Conservation (phyloP, 2,329 filamentous ascomycete genomes). For the Aspergillus puulaauensis region DNA sequence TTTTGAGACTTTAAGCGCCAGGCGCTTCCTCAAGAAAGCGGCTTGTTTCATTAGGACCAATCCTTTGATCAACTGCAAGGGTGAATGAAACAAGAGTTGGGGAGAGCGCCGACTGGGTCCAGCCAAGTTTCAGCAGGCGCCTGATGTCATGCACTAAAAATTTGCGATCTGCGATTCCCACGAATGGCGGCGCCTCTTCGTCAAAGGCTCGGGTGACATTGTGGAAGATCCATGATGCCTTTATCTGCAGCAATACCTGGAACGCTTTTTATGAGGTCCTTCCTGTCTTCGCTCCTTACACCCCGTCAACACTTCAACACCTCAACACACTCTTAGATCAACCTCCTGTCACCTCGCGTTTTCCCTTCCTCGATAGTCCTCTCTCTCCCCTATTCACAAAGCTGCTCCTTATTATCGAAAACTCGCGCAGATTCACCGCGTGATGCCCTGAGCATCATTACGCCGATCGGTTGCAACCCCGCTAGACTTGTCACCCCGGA, state of each 20-base stretch:
- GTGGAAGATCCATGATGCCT: conserved; percentile 12
- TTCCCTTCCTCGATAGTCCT: background rate
- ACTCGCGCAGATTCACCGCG: background rate
- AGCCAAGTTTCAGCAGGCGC: conserved; percentile 35
- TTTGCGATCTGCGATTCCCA: conserved; percentile 21
- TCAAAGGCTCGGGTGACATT: conserved; percentile 7
- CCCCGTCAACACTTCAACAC: background rate
- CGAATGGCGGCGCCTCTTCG: conserved; percentile 20
- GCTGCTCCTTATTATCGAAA: background rate
- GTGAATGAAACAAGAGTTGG: conserved; percentile 1
- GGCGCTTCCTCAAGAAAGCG: background rate
- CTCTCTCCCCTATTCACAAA: background rate
- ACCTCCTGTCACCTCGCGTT: conserved; percentile 1
- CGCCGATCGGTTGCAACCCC: background rate
- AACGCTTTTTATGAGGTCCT: conserved; percentile 3
- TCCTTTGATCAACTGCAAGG: background rate
- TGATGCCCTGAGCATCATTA: background rate
- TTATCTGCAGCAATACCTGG: conserved; percentile 18
- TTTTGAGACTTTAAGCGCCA: conserved; percentile 8
- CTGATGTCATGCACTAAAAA: conserved; percentile 33
- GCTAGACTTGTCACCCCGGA: background rate
- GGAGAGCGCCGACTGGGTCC: conserved; percentile 4
- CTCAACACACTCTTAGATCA: background rate
- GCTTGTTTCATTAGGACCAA: background rate
- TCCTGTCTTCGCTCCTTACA: conserved; percentile 5